phyloP scores from a whole-genome alignment of 305 asterid species.

The Fraxinus xanthoxyloides region DNA sequence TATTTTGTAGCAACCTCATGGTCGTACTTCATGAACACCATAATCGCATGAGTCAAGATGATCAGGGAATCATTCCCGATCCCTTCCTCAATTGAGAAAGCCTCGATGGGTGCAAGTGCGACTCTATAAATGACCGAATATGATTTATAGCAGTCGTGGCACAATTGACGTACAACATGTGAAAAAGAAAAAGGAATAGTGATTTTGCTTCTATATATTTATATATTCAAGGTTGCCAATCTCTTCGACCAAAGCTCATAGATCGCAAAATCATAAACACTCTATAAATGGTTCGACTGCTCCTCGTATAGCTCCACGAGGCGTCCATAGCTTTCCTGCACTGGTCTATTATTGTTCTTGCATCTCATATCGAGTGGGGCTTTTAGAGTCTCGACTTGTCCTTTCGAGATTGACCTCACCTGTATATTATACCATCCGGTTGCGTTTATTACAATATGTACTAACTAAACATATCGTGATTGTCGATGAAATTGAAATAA shows the following conservation, averaged over 20 bases:
- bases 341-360: conserved; percentile 69
- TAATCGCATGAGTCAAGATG: not conserved
- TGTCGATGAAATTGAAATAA: not conserved
- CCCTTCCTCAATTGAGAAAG: not conserved
- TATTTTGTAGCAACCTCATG: not conserved
- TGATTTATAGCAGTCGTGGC: not conserved
- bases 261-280: not conserved
- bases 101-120: not conserved
- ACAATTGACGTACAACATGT: not conserved
- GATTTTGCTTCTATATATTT: not conserved
- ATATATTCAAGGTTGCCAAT: not conserved
- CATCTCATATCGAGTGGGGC: conserved; percentile 52
- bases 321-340: conserved; percentile 63
- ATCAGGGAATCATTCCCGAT: not conserved
- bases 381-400: conserved; percentile 53
- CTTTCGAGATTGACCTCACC: conserved; percentile 56
- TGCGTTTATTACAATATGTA: not conserved
- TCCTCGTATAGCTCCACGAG: conserved; percentile 48
- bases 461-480: not conserved
- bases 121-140: not conserved
- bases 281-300: conserved; percentile 9
- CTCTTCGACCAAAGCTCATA: not conserved
- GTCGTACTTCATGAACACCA: not conserved
- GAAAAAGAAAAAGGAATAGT: not conserved
- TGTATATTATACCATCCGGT: not conserved